phyloP scores from a whole-genome alignment of 164 flowering plant species.

The Euptelea pleiosperma region DNA sequence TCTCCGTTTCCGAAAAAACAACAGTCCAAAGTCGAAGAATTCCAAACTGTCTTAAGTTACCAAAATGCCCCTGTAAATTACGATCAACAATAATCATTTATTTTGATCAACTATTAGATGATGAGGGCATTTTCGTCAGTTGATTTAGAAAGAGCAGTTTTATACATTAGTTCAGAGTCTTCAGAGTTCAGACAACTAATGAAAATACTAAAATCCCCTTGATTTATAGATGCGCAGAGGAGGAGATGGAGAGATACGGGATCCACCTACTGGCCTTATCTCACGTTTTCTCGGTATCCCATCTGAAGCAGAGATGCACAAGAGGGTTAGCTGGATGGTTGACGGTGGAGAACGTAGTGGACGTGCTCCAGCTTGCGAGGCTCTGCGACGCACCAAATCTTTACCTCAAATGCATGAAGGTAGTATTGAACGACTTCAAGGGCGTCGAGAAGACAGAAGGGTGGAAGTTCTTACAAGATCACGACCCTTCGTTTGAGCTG shows the following conservation, averaged over 20 bases:
- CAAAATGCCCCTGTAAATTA: background rate
- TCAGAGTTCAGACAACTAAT: background rate
- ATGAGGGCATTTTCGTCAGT: background rate
- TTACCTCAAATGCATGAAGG: conserved; percentile 70
- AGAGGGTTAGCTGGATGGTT: conserved; percentile 45
- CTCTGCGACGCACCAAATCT: conserved; percentile 86
- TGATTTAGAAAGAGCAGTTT: background rate
- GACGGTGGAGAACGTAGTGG: conserved; percentile 70
- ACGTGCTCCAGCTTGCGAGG: conserved; percentile 71
- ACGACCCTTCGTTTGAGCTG: conserved; percentile 86
- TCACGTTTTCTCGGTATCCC: conserved; percentile 65
- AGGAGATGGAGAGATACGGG: conserved; percentile 65
- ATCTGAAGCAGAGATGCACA: conserved; percentile 65
- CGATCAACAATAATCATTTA: background rate
- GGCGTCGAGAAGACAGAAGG: conserved; percentile 76
- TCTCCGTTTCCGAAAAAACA: too few species aligned
- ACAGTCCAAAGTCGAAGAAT: too few species aligned
- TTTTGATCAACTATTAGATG: background rate
- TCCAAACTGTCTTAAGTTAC: conserved; percentile 5
- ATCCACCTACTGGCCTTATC: conserved; percentile 79
- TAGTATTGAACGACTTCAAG: conserved; percentile 48
- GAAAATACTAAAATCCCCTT: background rate
- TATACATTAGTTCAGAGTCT: background rate
- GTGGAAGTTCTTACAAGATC: conserved; percentile 75
- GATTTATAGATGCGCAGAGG: conserved; percentile 56